Percentiles rank a stretch among this genome's conserved stretches.
Conservation (phyloP, 257 asterid genomes). For the Solanum medicagineum region DNA sequence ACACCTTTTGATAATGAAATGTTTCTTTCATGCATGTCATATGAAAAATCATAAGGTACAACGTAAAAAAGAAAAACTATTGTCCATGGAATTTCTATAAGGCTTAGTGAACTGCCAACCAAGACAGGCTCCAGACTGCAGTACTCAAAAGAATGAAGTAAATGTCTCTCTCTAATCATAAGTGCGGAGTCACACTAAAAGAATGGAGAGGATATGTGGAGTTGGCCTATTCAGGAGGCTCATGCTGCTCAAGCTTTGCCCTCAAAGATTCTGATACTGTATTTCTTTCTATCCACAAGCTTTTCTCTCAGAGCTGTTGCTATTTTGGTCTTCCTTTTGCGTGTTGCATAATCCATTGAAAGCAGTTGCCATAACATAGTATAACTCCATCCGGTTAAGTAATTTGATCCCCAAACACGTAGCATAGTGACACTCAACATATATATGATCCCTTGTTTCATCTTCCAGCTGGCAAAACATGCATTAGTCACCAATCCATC, state of each 20-base stretch:
- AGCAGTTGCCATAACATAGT: background rate
- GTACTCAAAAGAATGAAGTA: background rate
- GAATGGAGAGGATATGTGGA: background rate
- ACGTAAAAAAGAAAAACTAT: background rate
- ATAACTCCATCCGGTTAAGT: too few species aligned
- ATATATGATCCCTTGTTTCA: background rate
- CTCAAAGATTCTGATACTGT: background rate
- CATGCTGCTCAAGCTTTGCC: background rate
- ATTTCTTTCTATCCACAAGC: too few species aligned
- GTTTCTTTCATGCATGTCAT: background rate
- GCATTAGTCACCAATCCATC: too few species aligned
- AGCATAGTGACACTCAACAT: background rate
- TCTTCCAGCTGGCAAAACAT: background rate
- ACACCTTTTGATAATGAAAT: background rate
- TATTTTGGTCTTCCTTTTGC: background rate
- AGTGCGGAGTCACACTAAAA: background rate
- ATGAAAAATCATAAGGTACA: background rate
- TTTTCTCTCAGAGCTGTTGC: too few species aligned
- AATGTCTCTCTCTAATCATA: background rate
- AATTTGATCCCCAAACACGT: background rate
- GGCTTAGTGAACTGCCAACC: background rate
- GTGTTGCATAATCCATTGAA: background rate
- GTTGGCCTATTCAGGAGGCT: background rate
- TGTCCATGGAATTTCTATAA: background rate
- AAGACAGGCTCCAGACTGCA: background rate